These are phyloP conservation scores for Sporothrix curviconia DNA, from an alignment of 2,329 filamentous ascomycete species.

Conservation along the genomic window DNA sequence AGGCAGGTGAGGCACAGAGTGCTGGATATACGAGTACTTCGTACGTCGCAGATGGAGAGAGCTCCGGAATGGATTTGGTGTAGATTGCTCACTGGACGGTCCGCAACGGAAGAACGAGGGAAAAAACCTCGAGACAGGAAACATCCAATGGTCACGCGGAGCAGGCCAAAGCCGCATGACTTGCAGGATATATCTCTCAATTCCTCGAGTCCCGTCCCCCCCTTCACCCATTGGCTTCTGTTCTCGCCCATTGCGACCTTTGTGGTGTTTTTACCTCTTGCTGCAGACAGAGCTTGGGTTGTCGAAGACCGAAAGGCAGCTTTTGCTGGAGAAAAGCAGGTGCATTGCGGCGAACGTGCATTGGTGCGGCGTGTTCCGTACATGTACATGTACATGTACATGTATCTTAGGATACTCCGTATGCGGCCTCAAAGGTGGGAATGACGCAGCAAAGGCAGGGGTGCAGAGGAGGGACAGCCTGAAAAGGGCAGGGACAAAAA, in stretches of 20 bases:
- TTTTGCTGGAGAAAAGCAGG: background rate
- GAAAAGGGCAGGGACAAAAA: background rate
- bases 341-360: background rate
- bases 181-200: background rate
- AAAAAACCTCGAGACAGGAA: background rate
- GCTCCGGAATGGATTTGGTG: too few relatives aligned
- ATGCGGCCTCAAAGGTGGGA: too few relatives aligned
- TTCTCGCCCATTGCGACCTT: background rate
- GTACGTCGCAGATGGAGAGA: too few relatives aligned
- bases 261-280: background rate
- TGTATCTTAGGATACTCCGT: too few relatives aligned
- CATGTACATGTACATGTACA: too few relatives aligned
- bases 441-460: slow-evolving; percentile 4
- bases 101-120: background rate
- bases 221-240: too few relatives aligned
- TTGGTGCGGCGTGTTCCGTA: background rate
- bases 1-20: background rate
- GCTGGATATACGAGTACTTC: too few relatives aligned
- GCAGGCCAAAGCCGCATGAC: slow-evolving; percentile 3
- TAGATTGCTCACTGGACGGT: background rate
- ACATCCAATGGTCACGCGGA: background rate
- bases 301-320: too few relatives aligned
- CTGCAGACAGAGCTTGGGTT: background rate
- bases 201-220: too few relatives aligned
- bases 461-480: too few relatives aligned